Evolutionary conservation across 768 basidiomycete genomes (phyloP).

Genomic region (Dacryopinax spathularia): DNA sequence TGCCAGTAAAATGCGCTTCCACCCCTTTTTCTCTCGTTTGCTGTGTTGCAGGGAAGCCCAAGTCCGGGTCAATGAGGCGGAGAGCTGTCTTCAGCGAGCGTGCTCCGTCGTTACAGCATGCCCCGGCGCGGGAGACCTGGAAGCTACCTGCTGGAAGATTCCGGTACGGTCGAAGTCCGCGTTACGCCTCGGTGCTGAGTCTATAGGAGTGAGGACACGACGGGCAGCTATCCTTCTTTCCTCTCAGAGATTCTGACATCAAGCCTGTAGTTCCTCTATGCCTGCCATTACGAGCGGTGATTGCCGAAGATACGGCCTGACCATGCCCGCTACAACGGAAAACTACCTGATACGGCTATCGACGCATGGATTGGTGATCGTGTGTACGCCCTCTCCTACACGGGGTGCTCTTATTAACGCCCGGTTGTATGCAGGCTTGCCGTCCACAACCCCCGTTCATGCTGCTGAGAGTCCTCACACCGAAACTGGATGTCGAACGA

Average conservation of each 20-base stretch:
- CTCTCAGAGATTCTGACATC: not conserved
- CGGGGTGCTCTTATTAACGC: not conserved
- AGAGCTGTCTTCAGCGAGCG: not conserved
- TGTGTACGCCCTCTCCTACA: not conserved
- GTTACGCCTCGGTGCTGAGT: slow-evolving; percentile 1
- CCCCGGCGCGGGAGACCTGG: not conserved
- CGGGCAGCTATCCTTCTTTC: not conserved
- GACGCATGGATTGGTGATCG: not conserved
- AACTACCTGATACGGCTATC: not conserved
- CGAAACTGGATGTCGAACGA: not conserved
- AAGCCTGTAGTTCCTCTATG: not conserved
- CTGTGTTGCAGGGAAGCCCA: not conserved
- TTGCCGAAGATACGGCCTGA: slow-evolving; percentile 1
- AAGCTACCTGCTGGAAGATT: not conserved
- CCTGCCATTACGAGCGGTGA: not conserved
- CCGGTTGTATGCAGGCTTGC: no score
- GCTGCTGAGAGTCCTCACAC: not conserved
- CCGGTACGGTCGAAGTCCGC: not conserved
- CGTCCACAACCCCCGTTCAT: not conserved
- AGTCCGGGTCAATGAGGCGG: not conserved
- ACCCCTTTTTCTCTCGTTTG: not conserved
- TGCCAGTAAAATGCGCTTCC: no score
- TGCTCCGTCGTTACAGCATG: not conserved
- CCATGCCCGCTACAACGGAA: not conserved
- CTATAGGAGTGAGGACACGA: not conserved